Evolutionary conservation across 208 protist genomes (phyloP).

Genomic region (Trichomonas vaginalis): DNA sequence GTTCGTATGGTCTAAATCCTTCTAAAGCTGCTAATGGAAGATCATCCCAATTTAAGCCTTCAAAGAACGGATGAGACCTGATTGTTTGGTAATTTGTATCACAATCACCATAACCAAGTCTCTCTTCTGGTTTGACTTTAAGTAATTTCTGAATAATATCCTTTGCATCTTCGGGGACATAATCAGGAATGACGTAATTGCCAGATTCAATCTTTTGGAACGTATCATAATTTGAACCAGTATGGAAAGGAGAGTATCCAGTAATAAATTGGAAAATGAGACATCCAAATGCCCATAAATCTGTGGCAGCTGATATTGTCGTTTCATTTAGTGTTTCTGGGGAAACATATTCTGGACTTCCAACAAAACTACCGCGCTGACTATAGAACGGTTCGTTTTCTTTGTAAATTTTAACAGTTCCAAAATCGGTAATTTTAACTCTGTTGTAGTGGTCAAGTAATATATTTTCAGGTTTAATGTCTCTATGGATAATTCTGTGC

Average conservation of each 20-base stretch:
- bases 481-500: background rate
- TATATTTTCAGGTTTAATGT: constrained; percentile 13
- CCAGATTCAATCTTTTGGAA: background rate
- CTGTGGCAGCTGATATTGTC: background rate
- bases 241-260: background rate
- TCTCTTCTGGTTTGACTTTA: background rate
- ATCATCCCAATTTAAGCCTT: background rate
- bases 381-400: background rate
- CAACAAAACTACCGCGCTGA: background rate
- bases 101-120: background rate
- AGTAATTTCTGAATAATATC: background rate
- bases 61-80: background rate
- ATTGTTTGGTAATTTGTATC: background rate
- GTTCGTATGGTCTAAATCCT: background rate
- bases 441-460: background rate
- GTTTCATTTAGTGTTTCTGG: background rate
- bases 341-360: background rate
- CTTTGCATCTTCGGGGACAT: background rate
- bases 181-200: background rate
- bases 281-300: background rate
- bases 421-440: background rate
- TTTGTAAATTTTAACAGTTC: background rate
- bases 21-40: background rate
- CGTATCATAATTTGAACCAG: background rate
- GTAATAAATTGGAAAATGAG: background rate